Percentiles rank a stretch among this genome's conserved stretches.
These are phyloP conservation scores for Talaromyces atroroseus DNA, from an alignment of 2,329 filamentous ascomycete genomes.

Conservation along the genomic window DNA sequence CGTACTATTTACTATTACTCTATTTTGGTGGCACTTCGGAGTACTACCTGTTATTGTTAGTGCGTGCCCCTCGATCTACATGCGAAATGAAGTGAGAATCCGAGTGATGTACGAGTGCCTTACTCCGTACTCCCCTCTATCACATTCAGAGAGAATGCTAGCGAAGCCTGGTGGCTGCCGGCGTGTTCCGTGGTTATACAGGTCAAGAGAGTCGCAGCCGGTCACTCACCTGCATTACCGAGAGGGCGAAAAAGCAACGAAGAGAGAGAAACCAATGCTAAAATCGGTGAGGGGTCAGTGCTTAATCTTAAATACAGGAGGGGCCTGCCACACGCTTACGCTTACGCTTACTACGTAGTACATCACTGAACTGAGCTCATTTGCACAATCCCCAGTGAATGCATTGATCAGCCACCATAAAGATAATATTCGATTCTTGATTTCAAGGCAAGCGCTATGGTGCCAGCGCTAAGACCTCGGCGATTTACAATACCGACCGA, in stretches of 20 bases:
- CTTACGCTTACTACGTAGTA: no score
- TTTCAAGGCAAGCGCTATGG: neutral
- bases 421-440: neutral
- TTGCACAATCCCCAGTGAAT: neutral
- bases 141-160: neutral
- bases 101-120: neutral
- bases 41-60: neutral
- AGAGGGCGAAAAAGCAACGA: neutral
- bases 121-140: neutral
- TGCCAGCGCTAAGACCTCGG: neutral
- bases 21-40: neutral
- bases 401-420: neutral
- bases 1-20: neutral
- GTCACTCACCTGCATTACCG: neutral
- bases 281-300: neutral
- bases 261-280: neutral
- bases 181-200: neutral
- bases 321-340: neutral
- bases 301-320: neutral
- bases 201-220: no score
- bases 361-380: no score
- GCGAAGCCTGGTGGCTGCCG: neutral
- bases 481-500: no score
- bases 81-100: neutral
- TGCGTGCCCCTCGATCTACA: neutral